Evolutionary conservation across 768 basidiomycete genomes (phyloP), one percentile per base, ranked within the genome.

Genomic region (Pisolithus microcarpus): DNA sequence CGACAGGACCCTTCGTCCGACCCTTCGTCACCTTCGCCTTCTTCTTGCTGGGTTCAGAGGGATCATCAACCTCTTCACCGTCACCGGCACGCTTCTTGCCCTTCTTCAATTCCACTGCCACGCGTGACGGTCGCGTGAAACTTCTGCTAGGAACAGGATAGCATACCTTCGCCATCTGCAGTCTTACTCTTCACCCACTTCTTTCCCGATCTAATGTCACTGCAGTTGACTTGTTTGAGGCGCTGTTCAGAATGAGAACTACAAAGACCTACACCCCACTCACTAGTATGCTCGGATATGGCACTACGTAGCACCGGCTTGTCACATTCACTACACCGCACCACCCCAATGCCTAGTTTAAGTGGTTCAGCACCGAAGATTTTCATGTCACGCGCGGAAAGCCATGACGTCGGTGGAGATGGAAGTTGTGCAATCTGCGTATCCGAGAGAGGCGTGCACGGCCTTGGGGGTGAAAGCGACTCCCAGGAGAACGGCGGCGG

Each of bases 321-420:
- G 39, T 71, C 74, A 65, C 94, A 97, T 38, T 91, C 84, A 43
- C 70, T 77, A 70, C 94, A 97, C 49, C 77, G 81, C 50, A 87
- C 80, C 36, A 81, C 65, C 28, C 77, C 77, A 10, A 87, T 67
- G 51, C 87, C 84, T 2, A 82, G 81, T 42, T 75, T 76, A 15
- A 94, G 75, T 6, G 91, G 89, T 50, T 83, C 74, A 2, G 83
- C 75, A 30, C 91, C 91, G 66, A 87, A 95, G 54, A 87, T 76
- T 72, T 85, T 86, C 91, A 91, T 93, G 61, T 93, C 89, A 43
- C 78, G 77, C 7, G 87, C 89, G 24, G 85, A 80, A 13, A 94
- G 82, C 84, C 90, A 91, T 71, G 82, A 77, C 21, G 89, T 86
- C 0, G 91, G 91, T 0, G 91, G 89, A 0, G 85, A 81, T 0